These are phyloP conservation scores for Fusarium falciforme DNA, from an alignment of 2,329 filamentous ascomycete genomes.

Conservation along the genomic window DNA sequence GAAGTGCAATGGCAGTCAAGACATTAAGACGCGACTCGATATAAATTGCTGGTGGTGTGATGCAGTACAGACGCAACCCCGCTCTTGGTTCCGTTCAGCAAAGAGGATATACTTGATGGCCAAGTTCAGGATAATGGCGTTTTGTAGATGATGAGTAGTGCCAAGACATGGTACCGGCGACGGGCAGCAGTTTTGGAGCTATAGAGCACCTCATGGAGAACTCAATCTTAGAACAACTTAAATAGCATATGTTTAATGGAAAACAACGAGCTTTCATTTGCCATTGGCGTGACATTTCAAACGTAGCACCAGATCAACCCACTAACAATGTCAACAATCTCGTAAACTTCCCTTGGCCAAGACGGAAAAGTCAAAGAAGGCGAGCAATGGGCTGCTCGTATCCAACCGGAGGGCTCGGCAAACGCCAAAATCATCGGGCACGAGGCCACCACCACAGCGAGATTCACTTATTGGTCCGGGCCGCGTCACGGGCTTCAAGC, in stretches of 20 bases:
- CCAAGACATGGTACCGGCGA: background rate
- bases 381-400: conserved; percentile 24
- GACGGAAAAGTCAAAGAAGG: conserved; percentile 5
- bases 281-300: background rate
- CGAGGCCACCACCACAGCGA: conserved; percentile 20
- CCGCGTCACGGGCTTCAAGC: conserved; percentile 37
- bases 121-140: background rate
- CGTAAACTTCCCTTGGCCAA: conserved; percentile 7
- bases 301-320: conserved; percentile 3
- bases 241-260: background rate
- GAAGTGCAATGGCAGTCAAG: background rate
- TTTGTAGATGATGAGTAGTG: background rate
- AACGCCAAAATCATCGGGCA: conserved; percentile 22
- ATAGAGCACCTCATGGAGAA: background rate
- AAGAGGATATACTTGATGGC: background rate
- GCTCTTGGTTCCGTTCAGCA: background rate
- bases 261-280: background rate
- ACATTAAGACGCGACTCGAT: background rate
- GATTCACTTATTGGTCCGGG: conserved; percentile 23
- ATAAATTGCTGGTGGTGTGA: background rate
- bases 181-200: background rate
- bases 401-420: conserved; percentile 34
- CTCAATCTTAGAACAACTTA: background rate
- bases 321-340: background rate
- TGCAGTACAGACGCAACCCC: background rate